Evolutionary conservation across 805 yeast species (phyloP), one percentile per base, ranked within the genome.

Genomic region (Hanseniaspora osmophila): DNA sequence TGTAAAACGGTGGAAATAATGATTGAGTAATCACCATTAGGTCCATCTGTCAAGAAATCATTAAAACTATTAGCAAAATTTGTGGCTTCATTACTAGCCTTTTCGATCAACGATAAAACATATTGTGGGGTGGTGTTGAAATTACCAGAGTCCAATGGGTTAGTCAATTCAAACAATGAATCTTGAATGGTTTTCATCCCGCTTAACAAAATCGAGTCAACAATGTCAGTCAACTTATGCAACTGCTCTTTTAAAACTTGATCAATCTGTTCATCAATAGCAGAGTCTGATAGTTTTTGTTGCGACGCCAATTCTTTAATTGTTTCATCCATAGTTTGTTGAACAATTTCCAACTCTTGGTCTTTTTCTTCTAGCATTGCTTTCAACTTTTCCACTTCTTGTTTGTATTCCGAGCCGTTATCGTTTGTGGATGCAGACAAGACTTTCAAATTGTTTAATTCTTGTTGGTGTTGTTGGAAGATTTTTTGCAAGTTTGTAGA

Each of bases 71-170:
- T 74, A 5, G 94, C 83, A 61, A 87, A 84, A 37, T 81, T 88
- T 6, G 88, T 84, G 0, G 88, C 86, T 13, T 74, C 66, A 37
- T 77, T 74, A 0, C 85, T 74, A 16, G 81, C 72, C 51, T 78
- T 73, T 57, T 87, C 95, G 50, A 80, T 67, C 37, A 84, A 66
- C 0, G 90, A 78, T 33, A 79, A 65, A 18, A 81, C 61, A 53
- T 75, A 80, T 51, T 74, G 78, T 2, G 90, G 84, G 0, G 90
- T 74, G 2, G 92, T 71, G 58, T 78, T 78, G 52, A 78, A 76
- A 57, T 83, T 84, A 46, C 92, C 92, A 3, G 86, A 84, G 61
- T 82, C 85, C 75, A 81, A 75, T 30, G 92, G 84, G 4, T 88
- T 80, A 46, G 77, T 80, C 49, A 84, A 66, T 54, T 80, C 86